Percentiles rank a stretch among this genome's conserved stretches.
Conservation (phyloP, 805 yeast genomes). For the Kodamaea neixiangensis region DNA sequence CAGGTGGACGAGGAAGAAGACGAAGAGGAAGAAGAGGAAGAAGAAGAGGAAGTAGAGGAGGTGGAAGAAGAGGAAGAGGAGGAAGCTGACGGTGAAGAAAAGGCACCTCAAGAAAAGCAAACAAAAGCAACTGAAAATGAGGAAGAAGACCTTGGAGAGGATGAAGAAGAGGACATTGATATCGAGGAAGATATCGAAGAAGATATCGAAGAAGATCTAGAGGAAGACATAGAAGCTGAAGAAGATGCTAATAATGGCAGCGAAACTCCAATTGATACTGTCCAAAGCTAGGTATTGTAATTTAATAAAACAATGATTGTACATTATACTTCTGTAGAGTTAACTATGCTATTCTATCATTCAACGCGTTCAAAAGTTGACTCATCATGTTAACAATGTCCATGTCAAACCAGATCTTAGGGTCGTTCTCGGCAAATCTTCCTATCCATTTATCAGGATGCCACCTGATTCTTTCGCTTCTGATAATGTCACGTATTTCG, state of each 20-base stretch:
- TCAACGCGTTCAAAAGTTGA: constrained; percentile 31
- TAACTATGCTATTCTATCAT: constrained; percentile 13
- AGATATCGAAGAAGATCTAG: constrained; percentile 17
- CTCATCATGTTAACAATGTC: constrained; percentile 32
- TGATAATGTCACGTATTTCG: constrained; percentile 27
- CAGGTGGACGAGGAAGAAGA: constrained; percentile 48
- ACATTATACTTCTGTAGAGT: constrained; percentile 1
- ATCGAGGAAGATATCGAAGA: constrained; percentile 21
- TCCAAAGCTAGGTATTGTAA: neutral
- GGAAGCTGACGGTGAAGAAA: constrained; percentile 38
- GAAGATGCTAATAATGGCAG: constrained; percentile 16
- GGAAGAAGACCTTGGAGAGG: constrained; percentile 19
- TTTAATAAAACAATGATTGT: neutral
- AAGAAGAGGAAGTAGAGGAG: constrained; percentile 26
- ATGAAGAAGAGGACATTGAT: constrained; percentile 23
- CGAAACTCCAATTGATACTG: constrained; percentile 18
- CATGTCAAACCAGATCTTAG: constrained; percentile 20
- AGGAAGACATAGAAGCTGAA: constrained; percentile 14
- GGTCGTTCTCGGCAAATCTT: constrained; percentile 16
- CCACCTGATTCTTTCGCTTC: constrained; percentile 61
- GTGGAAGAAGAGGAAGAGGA: constrained; percentile 29
- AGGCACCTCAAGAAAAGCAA: constrained; percentile 15
- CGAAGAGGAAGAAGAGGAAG: constrained; percentile 32
- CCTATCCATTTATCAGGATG: constrained; percentile 66
- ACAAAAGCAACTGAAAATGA: constrained; percentile 10